Base-by-base conservation (phyloP, 2,329 filamentous ascomycete species). In the Rutstroemia sydowiana region DNA sequence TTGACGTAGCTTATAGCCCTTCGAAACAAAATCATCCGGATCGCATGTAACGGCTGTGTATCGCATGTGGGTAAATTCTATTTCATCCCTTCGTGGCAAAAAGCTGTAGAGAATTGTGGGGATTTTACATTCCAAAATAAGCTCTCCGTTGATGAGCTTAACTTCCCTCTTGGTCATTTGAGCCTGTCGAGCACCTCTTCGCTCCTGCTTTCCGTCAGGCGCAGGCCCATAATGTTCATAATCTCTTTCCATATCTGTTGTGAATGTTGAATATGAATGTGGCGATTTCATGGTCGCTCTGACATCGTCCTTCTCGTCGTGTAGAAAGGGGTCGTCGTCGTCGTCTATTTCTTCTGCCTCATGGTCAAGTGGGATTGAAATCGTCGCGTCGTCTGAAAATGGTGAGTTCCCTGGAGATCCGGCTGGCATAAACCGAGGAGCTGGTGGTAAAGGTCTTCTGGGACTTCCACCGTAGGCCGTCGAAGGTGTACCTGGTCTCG, bases 41-140 rank as follows among this genome's bases (percentile, higher is more conserved):
- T 96, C 91, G 69, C 90, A 97, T 2, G 93, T 98, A n/a, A 95
- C 93, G 9, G 93, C 93, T 0, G 92, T 96, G 68, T 98, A 98
- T 49, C 93, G 85, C 92, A 97, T 97, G 66, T 97, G 91, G 0
- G 93, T 98, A 68, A 98, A 98, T 66, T 98, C 93, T 57, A 92
- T 78, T 68, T 95, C 92, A 66, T 96, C 90, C 54, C 92, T 82
- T 14, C 92, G 82, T 0, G 95, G 95, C 56, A 98, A 73, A 71
- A 98, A 98, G 67, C 90, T 95, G 78, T 97, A 95, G 37, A 98
- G 76, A 61, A 97, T 98, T 0, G 93, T 98, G 0, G 95, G 93
- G 60, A 98, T 98, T 72, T 98, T 98, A 77, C 93, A 97, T 73
- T 98, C 93, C 43, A 98, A 77, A 53, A 98, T 92, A 48, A 98